Conservation (phyloP, 176 grass and related monocot genomes). For the Secale cereale region DNA sequence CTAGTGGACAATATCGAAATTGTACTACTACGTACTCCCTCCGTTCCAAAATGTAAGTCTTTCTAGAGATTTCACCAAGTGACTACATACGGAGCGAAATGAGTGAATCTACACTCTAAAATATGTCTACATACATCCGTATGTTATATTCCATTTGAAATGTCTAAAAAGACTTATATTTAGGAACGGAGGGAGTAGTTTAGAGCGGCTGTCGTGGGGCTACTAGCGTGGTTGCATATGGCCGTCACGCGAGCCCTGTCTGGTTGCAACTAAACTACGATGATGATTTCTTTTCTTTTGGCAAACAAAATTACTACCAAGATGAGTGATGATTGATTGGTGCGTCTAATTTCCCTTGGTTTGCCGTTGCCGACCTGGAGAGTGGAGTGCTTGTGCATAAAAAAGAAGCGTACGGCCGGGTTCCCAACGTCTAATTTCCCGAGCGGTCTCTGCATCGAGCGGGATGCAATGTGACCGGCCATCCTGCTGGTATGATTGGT, state of each 20-base stretch:
- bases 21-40: too few species aligned
- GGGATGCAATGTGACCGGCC: constrained; percentile 29
- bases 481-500: neutral
- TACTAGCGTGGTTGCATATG: constrained; percentile 5
- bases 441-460: constrained; percentile 10
- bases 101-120: too few species aligned
- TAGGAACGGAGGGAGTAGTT: too few species aligned
- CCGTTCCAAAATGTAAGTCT: too few species aligned
- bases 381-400: neutral
- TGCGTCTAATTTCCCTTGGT: neutral
- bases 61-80: too few species aligned
- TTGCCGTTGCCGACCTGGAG: constrained; percentile 28
- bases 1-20: constrained; percentile 15
- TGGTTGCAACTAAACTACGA: neutral
- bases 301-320: too few species aligned
- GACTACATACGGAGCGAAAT: too few species aligned
- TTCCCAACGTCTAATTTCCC: constrained; percentile 6
- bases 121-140: too few species aligned
- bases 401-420: neutral
- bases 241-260: constrained; percentile 20
- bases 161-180: too few species aligned
- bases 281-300: neutral
- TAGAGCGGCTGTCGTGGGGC: neutral
- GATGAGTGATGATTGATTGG: neutral
- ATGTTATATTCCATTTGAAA: too few species aligned